Base-by-base conservation (phyloP, 225 moss, liverwort and hornwort species). In the Straminergon stramineum region DNA sequence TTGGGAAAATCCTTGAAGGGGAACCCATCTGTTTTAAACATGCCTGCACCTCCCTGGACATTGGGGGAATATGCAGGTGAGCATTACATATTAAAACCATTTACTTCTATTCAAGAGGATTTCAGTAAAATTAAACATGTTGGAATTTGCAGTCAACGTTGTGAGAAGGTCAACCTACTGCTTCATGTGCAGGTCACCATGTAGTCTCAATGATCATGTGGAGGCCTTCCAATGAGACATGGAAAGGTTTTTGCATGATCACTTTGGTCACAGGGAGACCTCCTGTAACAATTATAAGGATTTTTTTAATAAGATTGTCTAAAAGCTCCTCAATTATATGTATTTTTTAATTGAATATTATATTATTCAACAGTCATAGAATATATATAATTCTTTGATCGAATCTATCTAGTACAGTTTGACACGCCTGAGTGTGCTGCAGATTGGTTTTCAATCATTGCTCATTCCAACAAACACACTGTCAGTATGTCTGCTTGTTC, bases 11-110 rank as follows among this genome's bases (percentile, higher is more conserved):
- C 48, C 31, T 58, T 75, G 4, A 48, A 9, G 0, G 91, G 93
- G 56, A 93, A 90, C 39, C 91, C 91, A 51, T 92, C 87, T 37
- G 18, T 7, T 62, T 68, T 82, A 41, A 91, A 87, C 87, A 91
- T 77, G 27, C 86, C 80, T 34, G 8, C 15, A 9, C 51, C 88
- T 13, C 52, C 90, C 94, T 94, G 91, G 4, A 61, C 48, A 75
- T 31, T 27, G 24, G 2, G 16, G 5, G 17, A 7, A 67, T 70
- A 41, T 37, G 8, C 37, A 70, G 5, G 4, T 61, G 39, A 56
- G 69, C 68, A 53, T 34, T 16, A 15, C 27, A 14, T 23, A 24
- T 17, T 22, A 37, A 57, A 84, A 30, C 16, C 48, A 78, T 64
- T 39, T 9, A 34, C 74, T 88, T 53, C 18, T n/a, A 26, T 17